Percentiles rank a stretch among this genome's conserved stretches.
Evolutionary conservation across 73 alveolate species (phyloP).

Genomic region (Uronychia binucleata): DNA sequence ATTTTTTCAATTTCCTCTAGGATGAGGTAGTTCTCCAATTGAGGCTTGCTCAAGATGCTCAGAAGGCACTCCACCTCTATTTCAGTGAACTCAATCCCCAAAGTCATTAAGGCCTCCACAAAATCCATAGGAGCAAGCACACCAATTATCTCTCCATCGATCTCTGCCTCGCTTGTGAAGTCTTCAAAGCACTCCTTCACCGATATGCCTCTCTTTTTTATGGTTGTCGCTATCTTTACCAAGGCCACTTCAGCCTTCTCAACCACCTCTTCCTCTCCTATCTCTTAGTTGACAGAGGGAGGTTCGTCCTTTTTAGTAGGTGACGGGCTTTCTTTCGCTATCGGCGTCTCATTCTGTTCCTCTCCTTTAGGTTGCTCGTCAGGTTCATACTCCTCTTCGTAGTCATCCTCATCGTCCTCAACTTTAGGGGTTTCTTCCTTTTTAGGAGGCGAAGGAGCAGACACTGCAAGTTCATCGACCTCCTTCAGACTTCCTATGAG

Average conservation of each 20-base stretch:
- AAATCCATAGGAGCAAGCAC: slow-evolving; percentile 48
- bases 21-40: slow-evolving; percentile 51
- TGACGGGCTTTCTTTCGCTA: no score
- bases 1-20: slow-evolving; percentile 54
- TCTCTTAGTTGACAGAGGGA: no score
- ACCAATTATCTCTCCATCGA: slow-evolving; percentile 45
- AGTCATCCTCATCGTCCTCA: no score
- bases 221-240: slow-evolving; percentile 47
- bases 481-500: no score
- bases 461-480: no score
- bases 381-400: no score
- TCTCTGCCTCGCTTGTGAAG: slow-evolving; percentile 19
- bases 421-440: no score
- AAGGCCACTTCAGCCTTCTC: slow-evolving; percentile 63
- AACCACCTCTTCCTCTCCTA: slow-evolving; percentile 65
- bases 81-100: slow-evolving; percentile 48
- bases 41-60: slow-evolving; percentile 64
- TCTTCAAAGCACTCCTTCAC: slow-evolving; percentile 34
- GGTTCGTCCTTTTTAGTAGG: no score
- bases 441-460: no score
- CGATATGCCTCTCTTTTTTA: slow-evolving; percentile 23
- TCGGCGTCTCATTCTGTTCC: no score
- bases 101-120: slow-evolving; percentile 41
- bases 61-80: slow-evolving; percentile 62
- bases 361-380: no score